Conservation (phyloP, 768 basidiomycete genomes). For the Leccinum longicurvipes region DNA sequence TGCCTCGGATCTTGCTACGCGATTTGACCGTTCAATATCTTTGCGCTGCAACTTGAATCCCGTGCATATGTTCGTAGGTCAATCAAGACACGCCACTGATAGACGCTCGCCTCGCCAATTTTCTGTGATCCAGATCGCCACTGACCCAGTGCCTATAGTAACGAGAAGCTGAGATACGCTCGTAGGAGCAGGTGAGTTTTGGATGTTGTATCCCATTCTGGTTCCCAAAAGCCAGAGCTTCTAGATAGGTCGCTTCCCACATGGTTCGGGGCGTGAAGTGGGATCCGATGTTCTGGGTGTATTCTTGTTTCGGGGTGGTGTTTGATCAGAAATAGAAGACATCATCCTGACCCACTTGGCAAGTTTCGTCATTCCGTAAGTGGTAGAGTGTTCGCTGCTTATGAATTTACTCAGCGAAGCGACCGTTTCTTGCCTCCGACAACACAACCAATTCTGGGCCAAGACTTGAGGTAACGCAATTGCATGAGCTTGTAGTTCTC, state of each 20-base stretch:
- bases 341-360: not conserved
- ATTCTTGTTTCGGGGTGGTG: not conserved
- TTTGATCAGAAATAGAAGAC: not conserved
- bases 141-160: not conserved
- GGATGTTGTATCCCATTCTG: not conserved
- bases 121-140: not conserved
- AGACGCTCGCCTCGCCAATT: not conserved
- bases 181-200: not conserved
- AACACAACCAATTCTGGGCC: not conserved
- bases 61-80: not conserved
- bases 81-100: not conserved
- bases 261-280: not conserved
- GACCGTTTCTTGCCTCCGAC: not conserved
- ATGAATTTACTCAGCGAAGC: conserved; percentile 1
- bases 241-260: not conserved
- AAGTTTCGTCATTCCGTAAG: not conserved
- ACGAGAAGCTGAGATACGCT: not conserved
- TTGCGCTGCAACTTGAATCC: not conserved
- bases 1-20: not conserved
- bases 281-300: not conserved
- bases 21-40: not conserved
- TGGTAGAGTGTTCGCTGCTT: not conserved
- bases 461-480: not conserved
- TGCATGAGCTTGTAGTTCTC: not conserved
- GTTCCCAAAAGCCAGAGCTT: no score